Base-by-base conservation (phyloP, 495 filamentous ascomycete genomes). In the Tuber brumale region DNA sequence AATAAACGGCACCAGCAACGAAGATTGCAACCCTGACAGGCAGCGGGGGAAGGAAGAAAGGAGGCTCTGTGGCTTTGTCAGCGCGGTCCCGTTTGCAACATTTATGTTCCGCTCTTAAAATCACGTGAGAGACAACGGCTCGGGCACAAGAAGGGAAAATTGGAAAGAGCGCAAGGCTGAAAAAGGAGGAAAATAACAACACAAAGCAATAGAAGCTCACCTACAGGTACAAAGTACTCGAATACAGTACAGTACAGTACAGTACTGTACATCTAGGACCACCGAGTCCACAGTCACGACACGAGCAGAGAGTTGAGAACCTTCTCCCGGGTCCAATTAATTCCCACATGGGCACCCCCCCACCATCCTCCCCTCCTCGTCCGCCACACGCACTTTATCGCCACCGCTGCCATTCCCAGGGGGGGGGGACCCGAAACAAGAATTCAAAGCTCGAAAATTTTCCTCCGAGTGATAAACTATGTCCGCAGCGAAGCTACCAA, bases 51-150 rank as follows among this genome's bases (percentile, higher is more conserved):
- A 27, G 27, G 4, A n/a, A 35, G n/a, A 57, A 35, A 35, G 27
- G 57, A 66, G 57, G 57, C 57, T 66, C 57, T 66, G 57, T 27
- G 57, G 57, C 57, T 66, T 66, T 66, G 57, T 66, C 57, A 66
- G 57, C 57, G 57, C 14, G 1, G 27, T 35, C 27, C 1, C 10
- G 6, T 66, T 66, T 66, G n/a, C 14, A 16, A 66, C 31, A 18
- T 19, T 35, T 35, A 66, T 35, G 57, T 35, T 66, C 57, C 57
- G 4, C 14, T 16, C 6, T 0, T 35, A 66, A 66, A 14, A 66
- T 66, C 57, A 66, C 57, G 57, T 66, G 57, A 14, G 27, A 31
- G 27, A 19, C 27, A 66, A 66, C 57, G 27, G 57, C 27, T 19
- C n/a, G 7, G 27, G 19, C 57, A 35, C 27, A 7, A 18, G 57